Conservation (phyloP, 2,329 filamentous ascomycete species). For the Pyrenophora seminiperda region DNA sequence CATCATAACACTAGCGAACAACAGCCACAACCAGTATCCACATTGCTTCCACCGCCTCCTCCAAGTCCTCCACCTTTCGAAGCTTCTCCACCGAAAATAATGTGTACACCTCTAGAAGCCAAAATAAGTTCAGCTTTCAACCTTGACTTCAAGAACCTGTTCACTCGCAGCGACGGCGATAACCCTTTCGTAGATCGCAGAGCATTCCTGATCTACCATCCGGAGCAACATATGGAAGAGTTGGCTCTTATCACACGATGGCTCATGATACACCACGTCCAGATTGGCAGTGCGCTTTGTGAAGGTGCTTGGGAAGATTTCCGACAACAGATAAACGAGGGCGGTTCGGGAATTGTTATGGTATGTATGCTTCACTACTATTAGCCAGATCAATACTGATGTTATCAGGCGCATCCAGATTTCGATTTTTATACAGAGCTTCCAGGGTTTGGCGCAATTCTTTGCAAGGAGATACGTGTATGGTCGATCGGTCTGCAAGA, state of each 20-base stretch:
- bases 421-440: slow-evolving; percentile 40
- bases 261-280: slow-evolving; percentile 38
- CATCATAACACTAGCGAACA: not conserved
- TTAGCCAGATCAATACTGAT: slow-evolving; percentile 11
- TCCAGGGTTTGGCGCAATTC: slow-evolving; percentile 39
- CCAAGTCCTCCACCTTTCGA: slow-evolving; percentile 3
- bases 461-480: slow-evolving; percentile 34
- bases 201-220: slow-evolving; percentile 39
- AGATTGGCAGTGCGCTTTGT: slow-evolving; percentile 30
- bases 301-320: slow-evolving; percentile 38
- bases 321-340: slow-evolving; percentile 19
- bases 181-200: slow-evolving; percentile 19
- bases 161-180: slow-evolving; percentile 20
- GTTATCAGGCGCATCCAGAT: slow-evolving; percentile 35
- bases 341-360: slow-evolving; percentile 36
- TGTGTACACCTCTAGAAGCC: slow-evolving; percentile 19
- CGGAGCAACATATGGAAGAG: slow-evolving; percentile 34
- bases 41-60: not conserved
- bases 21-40: not conserved
- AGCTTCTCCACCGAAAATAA: not conserved
- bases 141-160: slow-evolving; percentile 33
- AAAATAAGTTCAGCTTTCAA: slow-evolving; percentile 24
- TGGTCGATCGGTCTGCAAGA: slow-evolving; percentile 44
- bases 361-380: slow-evolving; percentile 16
- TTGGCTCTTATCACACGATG: slow-evolving; percentile 40